Evolutionary conservation across 352 stramenopile genomes (phyloP), one percentile per base, ranked within the genome.

Genomic region (Globisporangium middletonii): DNA sequence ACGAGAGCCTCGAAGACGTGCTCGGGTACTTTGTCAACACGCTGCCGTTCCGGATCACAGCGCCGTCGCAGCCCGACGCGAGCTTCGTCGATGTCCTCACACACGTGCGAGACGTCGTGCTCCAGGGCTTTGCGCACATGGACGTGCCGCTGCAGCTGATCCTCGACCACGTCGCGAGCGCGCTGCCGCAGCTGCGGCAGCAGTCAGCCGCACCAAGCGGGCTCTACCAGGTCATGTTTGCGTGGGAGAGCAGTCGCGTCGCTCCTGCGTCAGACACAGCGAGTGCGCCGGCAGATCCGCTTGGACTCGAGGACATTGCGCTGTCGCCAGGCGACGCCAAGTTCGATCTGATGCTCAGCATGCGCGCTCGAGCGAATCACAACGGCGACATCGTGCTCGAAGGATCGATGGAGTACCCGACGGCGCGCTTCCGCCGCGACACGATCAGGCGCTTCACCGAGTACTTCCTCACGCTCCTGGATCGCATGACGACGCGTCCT

Each of bases 11-110:
- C 0, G 28, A 67, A 19, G 53, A 64, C 9, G 19, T 83, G 23
- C 73, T 87, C 63, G 77, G 74, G 4, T 85, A 82, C 41, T 87
- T 85, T 41, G 72, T 87, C 9, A 84, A 80, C 37, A 84, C 74
- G 8, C 59, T 87, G 16, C 74, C 74, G 4, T 65, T 85, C 11
- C 72, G 77, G 4, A 66, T 85, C 53, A 38, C 33, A 38, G 33
- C 33, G 33, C 64, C 61, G 11, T 38, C 43, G 3, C 50, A 63
- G 18, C 26, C 49, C n/a, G 43, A 63, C 18, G 37, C 49, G 8
- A 63, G 59, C 50, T 79, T 87, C 50, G 53, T 63, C 0, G 44
- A 27, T 0, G 73, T 87, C 27, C 49, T 87, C 41, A 33, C 19
- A 2, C 49, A 50, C 28, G 77, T 87, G 5, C 69, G 74, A n/a